Evolutionary conservation across 2,329 filamentous ascomycete species (phyloP), one percentile per base, ranked within the genome.

Genomic region (Amauroascus verrucosus): DNA sequence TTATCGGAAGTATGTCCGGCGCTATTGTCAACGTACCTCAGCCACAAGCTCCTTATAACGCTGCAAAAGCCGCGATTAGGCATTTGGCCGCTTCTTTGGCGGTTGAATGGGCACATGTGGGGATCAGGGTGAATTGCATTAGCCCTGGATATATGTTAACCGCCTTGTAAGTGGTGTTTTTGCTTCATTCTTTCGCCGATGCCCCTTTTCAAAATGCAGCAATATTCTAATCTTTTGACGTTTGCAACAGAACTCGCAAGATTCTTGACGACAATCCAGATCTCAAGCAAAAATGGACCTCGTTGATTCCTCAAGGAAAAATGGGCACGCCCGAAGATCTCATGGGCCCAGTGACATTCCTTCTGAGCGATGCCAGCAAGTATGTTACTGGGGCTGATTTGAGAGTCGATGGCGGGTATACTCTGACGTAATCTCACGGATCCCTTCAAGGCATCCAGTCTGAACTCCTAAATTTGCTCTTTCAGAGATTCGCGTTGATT

Each of bases 121-220:
- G 84, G 60, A 95, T 97, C 65, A 82, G 91, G 33, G 91, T 97
- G 61, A 97, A 97, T 75, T 93, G 87, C 71, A 93, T 97, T 67
- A 89, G 85, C 28, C 91, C 91, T 0, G 91, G 93, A 43, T 97
- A 97, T 72, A 97, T 97, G 91, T 75, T 95, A 60, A 96, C 91
- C 14, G 86, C 89, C 55, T 73, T 96, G 86, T 91, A 77, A 80
- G 85, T 73, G 49, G 8, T 24, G 73, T 37, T 33, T 44, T 32
- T 47, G 52, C 45, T 18, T 26, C 33, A 14, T n/a, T 24, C 44
- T 18, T 55, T 57, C 11, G 40, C 30, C 32, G 11, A 3, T 24
- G 18, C 14, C 33, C 38, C 16, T 22, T 20, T 13, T 16, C 24
- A 16, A 9, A 22, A 13, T 11, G 5, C 6, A 6, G 11, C 38